Conservation (phyloP, 1,284 basidiomycete species). For the Ceratobasidium papillatum region DNA sequence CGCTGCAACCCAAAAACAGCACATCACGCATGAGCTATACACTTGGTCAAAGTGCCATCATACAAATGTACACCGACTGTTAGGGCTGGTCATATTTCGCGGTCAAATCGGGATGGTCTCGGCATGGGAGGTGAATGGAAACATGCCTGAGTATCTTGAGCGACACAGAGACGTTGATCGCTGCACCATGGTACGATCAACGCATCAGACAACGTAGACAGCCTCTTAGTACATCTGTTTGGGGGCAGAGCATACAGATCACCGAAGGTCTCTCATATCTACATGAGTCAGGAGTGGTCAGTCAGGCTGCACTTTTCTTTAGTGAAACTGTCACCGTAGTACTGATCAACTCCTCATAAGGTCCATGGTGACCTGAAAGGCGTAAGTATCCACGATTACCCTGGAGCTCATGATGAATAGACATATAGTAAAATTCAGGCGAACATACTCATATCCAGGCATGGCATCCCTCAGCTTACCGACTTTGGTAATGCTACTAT, state of each 20-base stretch:
- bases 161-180: background rate
- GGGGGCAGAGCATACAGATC: background rate
- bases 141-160: background rate
- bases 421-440: no score
- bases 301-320: no score
- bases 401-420: no score
- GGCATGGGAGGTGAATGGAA: background rate
- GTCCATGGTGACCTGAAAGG: slow-evolving; percentile 32
- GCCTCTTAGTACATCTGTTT: background rate
- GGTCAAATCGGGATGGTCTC: slow-evolving; percentile 11
- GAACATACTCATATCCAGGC: background rate
- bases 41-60: slow-evolving; percentile 7
- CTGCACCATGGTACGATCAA: background rate
- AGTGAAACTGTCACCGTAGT: background rate
- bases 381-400: no score
- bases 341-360: background rate
- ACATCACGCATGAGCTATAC: background rate
- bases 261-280: slow-evolving; percentile 2
- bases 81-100: slow-evolving; percentile 2
- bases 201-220: no score
- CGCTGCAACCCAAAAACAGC: background rate
- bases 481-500: slow-evolving; percentile 10
- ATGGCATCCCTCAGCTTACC: background rate
- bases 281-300: background rate
- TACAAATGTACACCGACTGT: background rate